Evolutionary conservation across 305 asterid species (phyloP).

Genomic region (Withania somnifera): DNA sequence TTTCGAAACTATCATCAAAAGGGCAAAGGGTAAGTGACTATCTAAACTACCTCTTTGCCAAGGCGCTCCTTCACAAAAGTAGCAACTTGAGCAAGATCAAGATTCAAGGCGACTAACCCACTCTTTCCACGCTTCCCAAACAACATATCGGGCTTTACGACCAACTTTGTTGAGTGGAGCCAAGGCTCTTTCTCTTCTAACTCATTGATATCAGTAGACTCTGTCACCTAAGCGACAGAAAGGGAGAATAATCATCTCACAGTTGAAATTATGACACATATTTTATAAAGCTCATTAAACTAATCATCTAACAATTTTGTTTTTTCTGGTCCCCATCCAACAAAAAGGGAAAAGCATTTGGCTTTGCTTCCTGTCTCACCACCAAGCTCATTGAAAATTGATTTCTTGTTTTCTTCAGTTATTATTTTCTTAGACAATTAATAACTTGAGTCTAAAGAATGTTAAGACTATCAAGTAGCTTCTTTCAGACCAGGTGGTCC

Average conservation of each 20-base stretch:
- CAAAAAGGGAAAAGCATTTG: neutral
- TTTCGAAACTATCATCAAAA: neutral
- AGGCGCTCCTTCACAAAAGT: slow-evolving; percentile 73
- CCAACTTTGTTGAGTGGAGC: slow-evolving; percentile 73
- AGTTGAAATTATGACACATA: neutral
- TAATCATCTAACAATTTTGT: neutral
- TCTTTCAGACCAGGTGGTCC: neutral
- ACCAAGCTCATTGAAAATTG: neutral
- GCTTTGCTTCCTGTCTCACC: neutral
- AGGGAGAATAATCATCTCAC: neutral
- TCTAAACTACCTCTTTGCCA: slow-evolving; percentile 63
- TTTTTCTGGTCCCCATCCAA: neutral
- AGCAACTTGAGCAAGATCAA: slow-evolving; percentile 79
- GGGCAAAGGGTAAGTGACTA: neutral
- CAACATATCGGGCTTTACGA: slow-evolving; percentile 92
- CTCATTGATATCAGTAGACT: slow-evolving; percentile 67
- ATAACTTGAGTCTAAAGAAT: neutral
- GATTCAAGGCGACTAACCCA: slow-evolving; percentile 85
- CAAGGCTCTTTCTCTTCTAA: slow-evolving; percentile 73
- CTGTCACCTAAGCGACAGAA: slow-evolving; percentile 47
- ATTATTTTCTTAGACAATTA: neutral
- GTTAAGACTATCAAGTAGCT: neutral
- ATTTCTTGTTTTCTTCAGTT: neutral
- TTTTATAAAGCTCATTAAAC: neutral
- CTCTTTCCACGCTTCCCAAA: slow-evolving; percentile 97